Evolutionary conservation across 1,139 yeast genomes (phyloP).

Genomic region (Kodamaea plutei): DNA sequence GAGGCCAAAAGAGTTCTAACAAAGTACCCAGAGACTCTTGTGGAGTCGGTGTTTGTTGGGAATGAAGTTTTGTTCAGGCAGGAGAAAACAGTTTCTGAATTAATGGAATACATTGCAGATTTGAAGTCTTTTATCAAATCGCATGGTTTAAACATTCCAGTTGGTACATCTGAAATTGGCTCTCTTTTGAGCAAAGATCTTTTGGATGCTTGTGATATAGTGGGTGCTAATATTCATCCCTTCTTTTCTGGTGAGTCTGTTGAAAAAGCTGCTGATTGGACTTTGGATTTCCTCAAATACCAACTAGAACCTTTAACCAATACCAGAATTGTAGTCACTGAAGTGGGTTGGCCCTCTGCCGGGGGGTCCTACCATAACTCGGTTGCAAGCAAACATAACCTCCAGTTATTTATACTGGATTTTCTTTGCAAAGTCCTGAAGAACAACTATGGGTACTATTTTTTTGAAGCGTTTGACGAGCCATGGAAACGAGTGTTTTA

Average conservation of each 20-base stretch:
- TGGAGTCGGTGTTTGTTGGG: conserved; percentile 57
- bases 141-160: conserved; percentile 39
- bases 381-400: no score
- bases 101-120: conserved; percentile 41
- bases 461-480: no score
- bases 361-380: no score
- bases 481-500: no score
- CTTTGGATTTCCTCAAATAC: conserved; percentile 42
- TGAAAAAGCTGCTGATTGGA: conserved; percentile 50
- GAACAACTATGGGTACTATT: no score
- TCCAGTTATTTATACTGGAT: no score
- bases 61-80: conserved; percentile 59
- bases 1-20: conserved; percentile 40
- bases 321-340: conserved; percentile 46
- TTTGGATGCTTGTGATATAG: conserved; percentile 45
- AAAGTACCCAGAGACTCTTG: conserved; percentile 41
- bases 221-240: conserved; percentile 68
- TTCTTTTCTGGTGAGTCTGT: conserved; percentile 60
- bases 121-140: conserved; percentile 34
- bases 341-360: conserved; percentile 82
- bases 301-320: conserved; percentile 34
- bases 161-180: conserved; percentile 58
- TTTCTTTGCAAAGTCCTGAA: no score
- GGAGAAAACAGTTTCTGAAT: conserved; percentile 37
- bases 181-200: conserved; percentile 32